Conservation (phyloP, 2,329 filamentous ascomycete species). For the Stagonosporopsis chrysanthemi region DNA sequence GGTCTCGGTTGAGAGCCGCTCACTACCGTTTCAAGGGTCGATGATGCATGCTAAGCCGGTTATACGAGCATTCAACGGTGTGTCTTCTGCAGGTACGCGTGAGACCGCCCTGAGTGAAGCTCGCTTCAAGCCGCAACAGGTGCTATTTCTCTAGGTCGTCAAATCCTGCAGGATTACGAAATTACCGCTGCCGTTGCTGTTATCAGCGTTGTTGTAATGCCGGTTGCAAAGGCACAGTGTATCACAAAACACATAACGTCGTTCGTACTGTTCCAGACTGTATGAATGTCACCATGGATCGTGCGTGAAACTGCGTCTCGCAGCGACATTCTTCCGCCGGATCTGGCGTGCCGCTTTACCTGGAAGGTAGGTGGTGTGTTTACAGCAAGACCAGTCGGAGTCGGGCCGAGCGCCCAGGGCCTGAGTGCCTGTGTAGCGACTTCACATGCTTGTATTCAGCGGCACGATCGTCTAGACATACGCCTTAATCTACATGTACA, state of each 20-base stretch:
- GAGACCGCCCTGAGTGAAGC: slow-evolving; percentile 16
- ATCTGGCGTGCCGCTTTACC: slow-evolving; percentile 10
- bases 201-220: slow-evolving; percentile 6
- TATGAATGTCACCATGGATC: slow-evolving; percentile 2
- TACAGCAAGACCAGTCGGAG: slow-evolving; percentile 9
- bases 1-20: slow-evolving; percentile 35
- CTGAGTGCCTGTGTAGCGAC: slow-evolving; percentile 9
- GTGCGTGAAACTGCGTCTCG: slow-evolving; percentile 7
- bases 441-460: slow-evolving; percentile 15
- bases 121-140: slow-evolving; percentile 10
- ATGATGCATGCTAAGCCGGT: slow-evolving; percentile 26
- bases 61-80: slow-evolving; percentile 26
- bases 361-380: slow-evolving; percentile 7
- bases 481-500: slow-evolving; percentile 10
- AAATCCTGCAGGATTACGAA: slow-evolving; percentile 11
- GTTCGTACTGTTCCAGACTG: background rate
- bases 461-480: background rate
- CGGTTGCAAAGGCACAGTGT: background rate
- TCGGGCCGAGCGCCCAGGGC: slow-evolving; percentile 14
- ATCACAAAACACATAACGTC: background rate
- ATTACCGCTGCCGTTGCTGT: slow-evolving; percentile 14
- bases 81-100: slow-evolving; percentile 39
- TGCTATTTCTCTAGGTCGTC: slow-evolving; percentile 14
- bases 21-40: slow-evolving; percentile 24
- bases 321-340: slow-evolving; percentile 2